phyloP scores from a whole-genome alignment of 2,329 filamentous ascomycete species.

The Leptosphaerulina australis region DNA sequence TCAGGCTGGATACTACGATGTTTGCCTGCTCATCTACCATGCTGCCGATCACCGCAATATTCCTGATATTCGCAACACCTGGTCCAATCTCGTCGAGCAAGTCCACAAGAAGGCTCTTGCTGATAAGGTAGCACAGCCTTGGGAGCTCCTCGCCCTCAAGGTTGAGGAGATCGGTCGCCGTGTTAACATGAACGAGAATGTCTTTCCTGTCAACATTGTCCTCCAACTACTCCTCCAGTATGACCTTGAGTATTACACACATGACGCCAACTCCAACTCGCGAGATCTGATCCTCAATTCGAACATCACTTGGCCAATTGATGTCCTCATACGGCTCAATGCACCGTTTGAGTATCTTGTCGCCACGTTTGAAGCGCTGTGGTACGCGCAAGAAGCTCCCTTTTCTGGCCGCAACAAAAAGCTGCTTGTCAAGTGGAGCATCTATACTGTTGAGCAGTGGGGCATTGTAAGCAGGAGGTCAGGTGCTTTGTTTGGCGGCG shows the following conservation, averaged over 20 bases:
- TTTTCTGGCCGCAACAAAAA: conserved; percentile 64
- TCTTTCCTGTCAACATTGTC: conserved; percentile 59
- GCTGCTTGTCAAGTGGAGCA: conserved; percentile 65
- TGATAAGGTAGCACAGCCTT: conserved; percentile 61
- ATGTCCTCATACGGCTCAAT: conserved; percentile 68
- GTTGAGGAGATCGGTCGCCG: conserved; percentile 63
- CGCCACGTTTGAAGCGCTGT: conserved; percentile 67
- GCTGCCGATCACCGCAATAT: conserved; percentile 88
- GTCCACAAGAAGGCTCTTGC: conserved; percentile 60
- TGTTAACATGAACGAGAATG: conserved; percentile 60
- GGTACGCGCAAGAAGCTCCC: conserved; percentile 69
- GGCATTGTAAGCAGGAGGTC: conserved; percentile 61
- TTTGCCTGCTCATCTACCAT: conserved; percentile 91
- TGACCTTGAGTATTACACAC: conserved; percentile 57
- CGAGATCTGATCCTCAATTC: conserved; percentile 27
- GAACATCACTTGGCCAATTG: conserved; percentile 63
- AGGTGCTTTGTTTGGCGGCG: conserved; percentile 64
- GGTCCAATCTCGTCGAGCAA: conserved; percentile 79
- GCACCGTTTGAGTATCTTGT: conserved; percentile 67
- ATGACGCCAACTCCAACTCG: conserved; percentile 39
- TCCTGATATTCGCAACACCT: conserved; percentile 81
- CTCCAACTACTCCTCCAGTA: conserved; percentile 46
- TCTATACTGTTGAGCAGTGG: conserved; percentile 68
- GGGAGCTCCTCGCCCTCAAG: conserved; percentile 70
- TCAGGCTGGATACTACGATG: conserved; percentile 88